Evolutionary conservation across 2,329 filamentous ascomycete species (phyloP), one percentile per base, ranked within the genome.

Genomic region (Fusarium coffeatum): DNA sequence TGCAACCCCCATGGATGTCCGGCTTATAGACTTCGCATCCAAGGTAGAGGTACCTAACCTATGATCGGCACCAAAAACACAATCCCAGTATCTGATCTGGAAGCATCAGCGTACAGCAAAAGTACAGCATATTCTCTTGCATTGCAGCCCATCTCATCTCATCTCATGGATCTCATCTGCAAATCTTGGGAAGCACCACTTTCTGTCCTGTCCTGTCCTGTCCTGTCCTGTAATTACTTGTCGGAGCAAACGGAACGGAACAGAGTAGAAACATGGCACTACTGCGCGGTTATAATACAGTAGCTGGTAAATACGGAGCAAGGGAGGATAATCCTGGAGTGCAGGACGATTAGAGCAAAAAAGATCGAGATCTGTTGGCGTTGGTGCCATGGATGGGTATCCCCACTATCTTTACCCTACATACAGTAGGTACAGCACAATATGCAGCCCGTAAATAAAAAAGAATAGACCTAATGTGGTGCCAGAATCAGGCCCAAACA

Each of bases 321-420:
- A 22, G 46, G 49, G 32, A 51, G 49, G 23, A 23, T 30, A 25
- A 32, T 30, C 16, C 48, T 25, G 48, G 22, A 50, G 48, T 42
- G 40, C 28, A 57, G 27, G 55, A 25, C 18, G 16, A 27, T 59
- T 47, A 58, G 51, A 60, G 59, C 48, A 50, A n/a, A 50, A 50
- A 67, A 60, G 66, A 69, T 70, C 67, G 62, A 70, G 67, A 69
- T 69, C 66, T 69, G 42, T 30, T 37, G 34, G 34, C 69, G 34
- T 43, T 63, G 48, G 49, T 45, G 32, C 25, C 40, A 32, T 27
- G 10, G 28, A 32, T 43, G 23, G 34, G 28, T 40, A 50, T 69
- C 60, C 50, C 65, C 65, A 60, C 55, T 55, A 25, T 66, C 45
- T 54, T 62, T 59, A 30, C 66, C 45, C 55, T 62, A 65, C 60